Evolutionary conservation across 192 early-diverging fungal species (phyloP), one percentile per base, ranked within the genome.

Genomic region (Umbelopsis ramanniana): DNA sequence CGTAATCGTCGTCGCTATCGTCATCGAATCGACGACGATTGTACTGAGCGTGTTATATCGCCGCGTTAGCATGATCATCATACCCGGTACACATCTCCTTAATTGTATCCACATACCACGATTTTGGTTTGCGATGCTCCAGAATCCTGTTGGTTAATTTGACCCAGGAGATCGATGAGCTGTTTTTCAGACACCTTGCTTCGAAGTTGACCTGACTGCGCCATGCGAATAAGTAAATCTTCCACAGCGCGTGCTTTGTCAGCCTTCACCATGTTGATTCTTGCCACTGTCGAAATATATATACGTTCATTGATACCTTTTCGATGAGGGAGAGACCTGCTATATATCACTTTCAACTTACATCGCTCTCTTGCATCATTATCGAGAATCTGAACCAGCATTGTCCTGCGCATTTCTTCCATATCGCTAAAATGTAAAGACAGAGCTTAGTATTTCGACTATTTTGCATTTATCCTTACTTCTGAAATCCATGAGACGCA

Each of bases 151-250:
- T 92, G 91, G 72, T 89, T 95, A 52, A 98, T 84, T 72, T 95
- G 89, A 69, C 90, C 89, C 45, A 97, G 85, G 66, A 98, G 76
- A 52, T 90, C 93, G 74, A 96, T 94, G 67, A 98, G 81, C 81
- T 93, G 91, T 21, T 85, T 77, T 73, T 98, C 95, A 29, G 85
- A 90, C 26, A 98, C 89, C 76, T 92, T 94, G 29, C 86, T 85
- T 24, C 91, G 84, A 54, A 98, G 81, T 79, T 96, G 94, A 19
- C 92, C 91, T 24, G 86, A 81, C 76, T 90, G 90, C 5, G 92
- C 94, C 96, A 97, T 98, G 33, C 92, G 87, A 70, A 98, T 88
- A 57, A 98, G 84, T 73, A 96, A 84, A 68, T 95, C 94, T 74
- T 98, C 94, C 15, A 97, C 93, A 11, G 89, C 90, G 11, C 93